Conservation (phyloP, 495 filamentous ascomycete species). For the Delitschia confertaspora region DNA sequence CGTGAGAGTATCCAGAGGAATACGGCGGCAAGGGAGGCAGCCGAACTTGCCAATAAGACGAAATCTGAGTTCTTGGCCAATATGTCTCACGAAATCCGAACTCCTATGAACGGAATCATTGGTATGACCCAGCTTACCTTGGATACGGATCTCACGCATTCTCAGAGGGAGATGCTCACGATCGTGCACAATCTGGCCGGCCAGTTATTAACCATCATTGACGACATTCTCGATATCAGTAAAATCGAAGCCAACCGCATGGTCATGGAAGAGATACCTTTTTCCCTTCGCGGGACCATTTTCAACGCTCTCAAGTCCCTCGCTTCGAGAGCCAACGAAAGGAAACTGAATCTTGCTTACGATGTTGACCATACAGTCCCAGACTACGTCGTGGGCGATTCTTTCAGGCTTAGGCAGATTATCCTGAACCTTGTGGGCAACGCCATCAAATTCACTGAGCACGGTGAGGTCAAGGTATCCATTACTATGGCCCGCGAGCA, state of each 20-base stretch:
- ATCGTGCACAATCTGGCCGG: conserved; percentile 97
- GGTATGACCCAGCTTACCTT: conserved; percentile 96
- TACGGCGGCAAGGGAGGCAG: conserved; percentile 90
- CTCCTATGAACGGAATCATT: conserved; percentile 83
- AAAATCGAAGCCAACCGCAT: conserved; percentile 99
- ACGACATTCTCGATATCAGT: conserved; percentile 96
- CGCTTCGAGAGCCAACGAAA: conserved; percentile 95
- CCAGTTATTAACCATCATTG: conserved; percentile 95
- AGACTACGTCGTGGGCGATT: conserved; percentile 94
- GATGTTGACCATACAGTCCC: conserved; percentile 89
- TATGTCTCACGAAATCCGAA: conserved; percentile 98
- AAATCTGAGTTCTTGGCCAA: conserved; percentile 99
- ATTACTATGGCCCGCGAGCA: conserved; percentile 70
- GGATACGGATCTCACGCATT: conserved; percentile 88
- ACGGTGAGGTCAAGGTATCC: conserved; percentile 90
- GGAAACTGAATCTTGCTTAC: conserved; percentile 88
- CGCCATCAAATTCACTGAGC: conserved; percentile 94
- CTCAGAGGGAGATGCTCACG: conserved; percentile 97
- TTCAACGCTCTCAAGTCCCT: conserved; percentile 97
- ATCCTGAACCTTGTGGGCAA: conserved; percentile 77
- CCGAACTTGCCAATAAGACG: conserved; percentile 94
- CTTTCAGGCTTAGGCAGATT: conserved; percentile 92
- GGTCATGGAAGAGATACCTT: conserved; percentile 97
- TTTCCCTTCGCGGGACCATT: conserved; percentile 87
- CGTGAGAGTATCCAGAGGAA: conserved; percentile 96